These are phyloP conservation scores for Acephala macrosclerotiorum DNA, from an alignment of 2,329 filamentous ascomycete genomes.

Conservation along the genomic window DNA sequence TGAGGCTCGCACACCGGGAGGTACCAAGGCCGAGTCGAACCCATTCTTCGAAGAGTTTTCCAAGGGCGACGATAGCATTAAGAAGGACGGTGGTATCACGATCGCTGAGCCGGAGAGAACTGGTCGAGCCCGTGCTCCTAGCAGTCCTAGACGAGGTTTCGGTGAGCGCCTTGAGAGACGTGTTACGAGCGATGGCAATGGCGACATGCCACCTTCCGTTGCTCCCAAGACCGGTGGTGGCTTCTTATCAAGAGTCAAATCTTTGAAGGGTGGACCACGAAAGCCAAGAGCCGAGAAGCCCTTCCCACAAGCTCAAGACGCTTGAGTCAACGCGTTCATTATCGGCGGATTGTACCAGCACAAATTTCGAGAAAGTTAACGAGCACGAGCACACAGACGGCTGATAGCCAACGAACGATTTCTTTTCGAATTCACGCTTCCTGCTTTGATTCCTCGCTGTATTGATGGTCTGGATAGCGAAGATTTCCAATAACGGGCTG, in stretches of 20 bases:
- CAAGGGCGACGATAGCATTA: slow-evolving; percentile 58
- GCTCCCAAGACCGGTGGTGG: slow-evolving; percentile 56
- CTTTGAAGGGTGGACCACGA: slow-evolving; percentile 75
- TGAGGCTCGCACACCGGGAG: slow-evolving; percentile 44
- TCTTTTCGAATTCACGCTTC: neutral
- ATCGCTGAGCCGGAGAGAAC: slow-evolving; percentile 50
- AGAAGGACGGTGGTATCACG: slow-evolving; percentile 64
- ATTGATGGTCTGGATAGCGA: slow-evolving; percentile 4
- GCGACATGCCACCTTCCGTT: slow-evolving; percentile 23
- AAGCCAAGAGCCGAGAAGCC: slow-evolving; percentile 46
- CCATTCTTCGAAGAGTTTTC: slow-evolving; percentile 86
- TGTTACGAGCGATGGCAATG: slow-evolving; percentile 63
- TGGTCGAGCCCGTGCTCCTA: slow-evolving; percentile 56
- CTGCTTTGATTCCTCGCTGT: slow-evolving; percentile 7
- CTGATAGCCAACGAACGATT: neutral
- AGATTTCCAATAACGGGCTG: neutral
- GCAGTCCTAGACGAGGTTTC: slow-evolving; percentile 62
- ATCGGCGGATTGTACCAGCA: neutral
- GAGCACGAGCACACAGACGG: slow-evolving; percentile 11
- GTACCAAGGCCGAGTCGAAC: slow-evolving; percentile 61
- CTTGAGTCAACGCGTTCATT: slow-evolving; percentile 15
- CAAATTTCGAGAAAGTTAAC: slow-evolving; percentile 8
- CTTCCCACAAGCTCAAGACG: slow-evolving; percentile 16
- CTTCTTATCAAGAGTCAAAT: slow-evolving; percentile 82
- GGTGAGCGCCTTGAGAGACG: slow-evolving; percentile 64